A percentile compares a stretch with the other conserved stretches of the same genome.
Evolutionary conservation across 352 stramenopile genomes (phyloP).

Genomic region (Globisporangium ultimum): DNA sequence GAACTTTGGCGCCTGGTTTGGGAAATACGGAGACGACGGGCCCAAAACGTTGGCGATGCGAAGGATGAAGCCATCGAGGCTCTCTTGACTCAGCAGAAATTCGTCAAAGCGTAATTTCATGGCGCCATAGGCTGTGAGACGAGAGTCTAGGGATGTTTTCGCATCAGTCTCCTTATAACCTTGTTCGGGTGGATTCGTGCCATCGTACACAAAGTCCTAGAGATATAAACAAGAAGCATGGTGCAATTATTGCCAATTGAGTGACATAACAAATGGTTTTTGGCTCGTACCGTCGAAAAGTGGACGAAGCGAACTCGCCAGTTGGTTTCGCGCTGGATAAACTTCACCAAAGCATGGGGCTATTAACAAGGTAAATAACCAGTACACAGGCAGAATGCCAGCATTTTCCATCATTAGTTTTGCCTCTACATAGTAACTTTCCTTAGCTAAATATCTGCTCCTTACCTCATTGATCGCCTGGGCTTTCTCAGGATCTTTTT

Average conservation of each 20-base stretch:
- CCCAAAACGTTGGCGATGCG: conserved; percentile 68
- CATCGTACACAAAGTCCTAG: conserved; percentile 68
- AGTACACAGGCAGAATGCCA: not conserved
- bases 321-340: conserved; percentile 21
- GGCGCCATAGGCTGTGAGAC: conserved; percentile 39
- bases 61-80: conserved; percentile 24
- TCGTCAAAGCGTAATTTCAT: conserved; percentile 55
- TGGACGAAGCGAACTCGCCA: conserved; percentile 40
- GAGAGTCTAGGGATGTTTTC: not conserved
- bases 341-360: conserved; percentile 31
- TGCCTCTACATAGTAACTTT: too few species aligned
- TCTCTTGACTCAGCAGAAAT: conserved; percentile 18
- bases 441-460: too few species aligned
- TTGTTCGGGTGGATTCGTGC: conserved; percentile 11
- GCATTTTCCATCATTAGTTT: too few species aligned
- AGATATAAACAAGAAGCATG: not conserved
- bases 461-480: conserved; percentile 42
- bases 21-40: conserved; percentile 33
- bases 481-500: conserved; percentile 40
- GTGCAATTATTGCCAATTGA: not conserved
- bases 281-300: conserved; percentile 46
- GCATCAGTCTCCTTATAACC: conserved; percentile 41
- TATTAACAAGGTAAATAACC: conserved; percentile 5
- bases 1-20: conserved; percentile 43
- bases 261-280: not conserved